phyloP scores from a whole-genome alignment of 78 protist genomes.

The Andalucia godoyi region DNA sequence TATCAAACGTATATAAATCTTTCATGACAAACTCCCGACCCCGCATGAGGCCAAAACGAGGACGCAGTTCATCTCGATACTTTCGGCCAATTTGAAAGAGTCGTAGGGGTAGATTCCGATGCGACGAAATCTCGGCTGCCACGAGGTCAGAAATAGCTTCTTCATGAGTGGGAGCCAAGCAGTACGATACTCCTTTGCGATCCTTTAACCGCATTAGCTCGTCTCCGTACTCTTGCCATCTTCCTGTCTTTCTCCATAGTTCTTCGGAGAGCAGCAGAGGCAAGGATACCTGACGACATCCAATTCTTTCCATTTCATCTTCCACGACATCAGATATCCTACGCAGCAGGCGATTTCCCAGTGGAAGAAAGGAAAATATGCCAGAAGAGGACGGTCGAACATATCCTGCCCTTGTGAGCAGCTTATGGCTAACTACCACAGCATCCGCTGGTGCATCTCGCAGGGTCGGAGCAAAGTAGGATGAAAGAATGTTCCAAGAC shows the following conservation, averaged over 20 bases:
- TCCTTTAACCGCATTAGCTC: slow-evolving; percentile 40
- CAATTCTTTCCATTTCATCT: slow-evolving; percentile 1
- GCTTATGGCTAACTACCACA: no score
- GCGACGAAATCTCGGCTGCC: slow-evolving; percentile 15
- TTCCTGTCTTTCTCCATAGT: slow-evolving; percentile 12
- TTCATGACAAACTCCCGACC: slow-evolving; percentile 71
- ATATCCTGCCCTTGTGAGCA: no score
- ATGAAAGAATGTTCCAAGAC: no score
- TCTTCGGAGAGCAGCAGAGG: background rate
- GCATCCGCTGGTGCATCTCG: no score
- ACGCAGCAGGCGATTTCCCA: no score
- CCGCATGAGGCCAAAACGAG: slow-evolving; percentile 64
- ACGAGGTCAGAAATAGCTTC: slow-evolving; percentile 45
- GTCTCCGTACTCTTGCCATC: slow-evolving; percentile 6
- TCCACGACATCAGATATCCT: background rate
- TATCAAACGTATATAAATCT: slow-evolving; percentile 69
- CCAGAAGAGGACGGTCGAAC: no score
- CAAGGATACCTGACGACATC: slow-evolving; percentile 2
- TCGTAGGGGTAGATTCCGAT: slow-evolving; percentile 25
- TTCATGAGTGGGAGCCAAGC: slow-evolving; percentile 72
- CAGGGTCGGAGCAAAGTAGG: no score
- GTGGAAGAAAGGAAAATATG: no score
- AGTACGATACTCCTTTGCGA: slow-evolving; percentile 25
- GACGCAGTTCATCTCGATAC: slow-evolving; percentile 73
- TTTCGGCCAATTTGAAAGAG: slow-evolving; percentile 63